Evolutionary conservation across 2,329 filamentous ascomycete genomes (phyloP).

Genomic region (Xenoacremonium recifei): DNA sequence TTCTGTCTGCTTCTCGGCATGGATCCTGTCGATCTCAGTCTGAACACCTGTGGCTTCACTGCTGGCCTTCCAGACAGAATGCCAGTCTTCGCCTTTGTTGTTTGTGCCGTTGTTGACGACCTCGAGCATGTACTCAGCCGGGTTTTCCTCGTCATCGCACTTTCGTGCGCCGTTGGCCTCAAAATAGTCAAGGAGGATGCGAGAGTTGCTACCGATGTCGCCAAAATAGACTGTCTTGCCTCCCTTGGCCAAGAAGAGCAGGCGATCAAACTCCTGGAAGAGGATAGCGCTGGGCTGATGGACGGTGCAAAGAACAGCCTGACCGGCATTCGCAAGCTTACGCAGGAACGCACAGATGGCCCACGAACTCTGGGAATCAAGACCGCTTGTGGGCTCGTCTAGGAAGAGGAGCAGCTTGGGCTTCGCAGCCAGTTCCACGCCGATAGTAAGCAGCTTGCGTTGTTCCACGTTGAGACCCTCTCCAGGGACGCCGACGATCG

Average conservation of each 20-base stretch:
- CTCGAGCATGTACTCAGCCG: constrained; percentile 73
- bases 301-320: constrained; percentile 54
- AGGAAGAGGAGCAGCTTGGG: constrained; percentile 60
- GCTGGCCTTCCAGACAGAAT: constrained; percentile 60
- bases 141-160: constrained; percentile 64
- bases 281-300: constrained; percentile 54
- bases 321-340: constrained; percentile 55
- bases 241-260: constrained; percentile 63
- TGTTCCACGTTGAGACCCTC: constrained; percentile 62
- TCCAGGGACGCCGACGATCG: constrained; percentile 62
- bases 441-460: constrained; percentile 61
- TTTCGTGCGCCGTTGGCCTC: constrained; percentile 59
- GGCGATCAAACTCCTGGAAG: constrained; percentile 56
- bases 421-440: constrained; percentile 57
- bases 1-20: constrained; percentile 42
- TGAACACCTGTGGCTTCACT: constrained; percentile 50
- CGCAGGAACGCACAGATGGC: constrained; percentile 61
- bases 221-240: constrained; percentile 70
- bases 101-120: constrained; percentile 43
- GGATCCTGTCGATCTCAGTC: constrained; percentile 63
- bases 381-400: constrained; percentile 60
- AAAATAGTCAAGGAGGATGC: constrained; percentile 61
- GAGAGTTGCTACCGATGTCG: constrained; percentile 60
- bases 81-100: constrained; percentile 57
- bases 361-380: constrained; percentile 64